A percentile compares a stretch with the other conserved stretches of the same genome.
phyloP scores from a whole-genome alignment of 192 early-diverging fungal species.

The Coemansia sp. region DNA sequence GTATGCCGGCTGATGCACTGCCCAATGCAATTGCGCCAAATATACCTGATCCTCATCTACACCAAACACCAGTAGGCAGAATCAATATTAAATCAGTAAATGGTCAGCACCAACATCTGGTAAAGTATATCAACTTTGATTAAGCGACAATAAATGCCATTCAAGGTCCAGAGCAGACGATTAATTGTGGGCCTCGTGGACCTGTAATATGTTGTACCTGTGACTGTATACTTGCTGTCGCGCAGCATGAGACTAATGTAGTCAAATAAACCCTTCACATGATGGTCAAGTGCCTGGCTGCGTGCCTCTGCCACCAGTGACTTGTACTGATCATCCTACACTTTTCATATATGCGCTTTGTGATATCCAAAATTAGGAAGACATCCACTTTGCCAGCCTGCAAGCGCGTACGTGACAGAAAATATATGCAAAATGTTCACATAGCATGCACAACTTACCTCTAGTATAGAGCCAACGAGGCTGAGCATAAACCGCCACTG shows the following conservation, averaged over 20 bases:
- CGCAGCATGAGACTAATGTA: conserved; percentile 12
- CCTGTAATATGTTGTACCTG: background rate
- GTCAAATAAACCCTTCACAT: conserved; percentile 36
- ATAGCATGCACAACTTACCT: conserved; percentile 16
- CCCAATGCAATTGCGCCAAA: conserved; percentile 38
- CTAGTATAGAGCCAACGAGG: conserved; percentile 18
- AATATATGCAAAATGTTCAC: background rate
- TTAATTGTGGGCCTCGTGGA: too few relatives aligned
- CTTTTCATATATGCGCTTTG: background rate
- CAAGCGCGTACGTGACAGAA: background rate
- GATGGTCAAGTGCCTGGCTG: conserved; percentile 31
- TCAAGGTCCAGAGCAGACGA: background rate
- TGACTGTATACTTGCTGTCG: background rate
- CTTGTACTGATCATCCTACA: conserved; percentile 37
- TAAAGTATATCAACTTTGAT: background rate
- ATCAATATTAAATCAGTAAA: background rate
- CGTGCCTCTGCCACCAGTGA: conserved; percentile 24
- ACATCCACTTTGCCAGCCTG: background rate
- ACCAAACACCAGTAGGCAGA: background rate
- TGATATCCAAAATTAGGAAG: too few relatives aligned
- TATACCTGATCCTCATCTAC: conserved; percentile 43
- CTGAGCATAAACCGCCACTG: conserved; percentile 32
- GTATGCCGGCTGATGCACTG: conserved; percentile 31
- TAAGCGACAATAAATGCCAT: background rate
- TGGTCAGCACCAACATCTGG: background rate